These are phyloP conservation scores for Penicillium canariense DNA, from an alignment of 495 filamentous ascomycete species.

Conservation along the genomic window DNA sequence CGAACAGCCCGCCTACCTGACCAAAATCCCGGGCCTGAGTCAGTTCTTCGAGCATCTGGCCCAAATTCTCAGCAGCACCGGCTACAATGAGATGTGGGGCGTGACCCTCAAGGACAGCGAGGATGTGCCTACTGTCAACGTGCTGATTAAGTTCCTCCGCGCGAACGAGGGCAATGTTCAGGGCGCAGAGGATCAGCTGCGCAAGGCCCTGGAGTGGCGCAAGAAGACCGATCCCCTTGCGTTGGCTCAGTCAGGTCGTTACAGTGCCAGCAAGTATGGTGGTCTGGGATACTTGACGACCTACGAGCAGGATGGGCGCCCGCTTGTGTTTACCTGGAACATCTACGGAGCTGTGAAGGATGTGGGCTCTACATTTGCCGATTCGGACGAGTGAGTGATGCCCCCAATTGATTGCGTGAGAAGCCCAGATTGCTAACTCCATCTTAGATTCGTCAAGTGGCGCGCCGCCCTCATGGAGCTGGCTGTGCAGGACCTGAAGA, in stretches of 20 bases:
- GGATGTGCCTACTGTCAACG: conserved; percentile 70
- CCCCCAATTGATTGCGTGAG: not conserved
- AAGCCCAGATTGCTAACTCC: not conserved
- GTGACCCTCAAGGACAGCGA: conserved; percentile 54
- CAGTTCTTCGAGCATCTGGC: conserved; percentile 42
- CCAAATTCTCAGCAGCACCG: conserved; percentile 45
- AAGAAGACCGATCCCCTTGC: conserved; percentile 55
- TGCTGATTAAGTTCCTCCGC: conserved; percentile 88
- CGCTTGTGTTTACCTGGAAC: conserved; percentile 69
- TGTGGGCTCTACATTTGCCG: conserved; percentile 68
- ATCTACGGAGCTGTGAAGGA: conserved; percentile 80
- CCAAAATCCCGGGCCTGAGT: conserved; percentile 35
- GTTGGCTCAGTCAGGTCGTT: conserved; percentile 42
- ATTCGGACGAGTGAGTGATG: conserved; percentile 68
- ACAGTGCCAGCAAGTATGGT: conserved; percentile 49
- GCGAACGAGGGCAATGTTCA: conserved; percentile 75
- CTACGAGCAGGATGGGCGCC: conserved; percentile 44
- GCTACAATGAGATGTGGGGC: conserved; percentile 76
- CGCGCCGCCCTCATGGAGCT: conserved; percentile 84
- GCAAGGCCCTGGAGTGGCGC: conserved; percentile 76
- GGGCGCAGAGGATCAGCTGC: conserved; percentile 71
- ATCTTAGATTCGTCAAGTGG: conserved; percentile 74
- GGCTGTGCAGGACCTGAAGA: conserved; percentile 64
- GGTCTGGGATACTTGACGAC: conserved; percentile 55
- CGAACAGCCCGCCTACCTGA: conserved; percentile 38